Evolutionary conservation across 1,139 yeast species (phyloP).

Genomic region (Yamadazyma triangularis): DNA sequence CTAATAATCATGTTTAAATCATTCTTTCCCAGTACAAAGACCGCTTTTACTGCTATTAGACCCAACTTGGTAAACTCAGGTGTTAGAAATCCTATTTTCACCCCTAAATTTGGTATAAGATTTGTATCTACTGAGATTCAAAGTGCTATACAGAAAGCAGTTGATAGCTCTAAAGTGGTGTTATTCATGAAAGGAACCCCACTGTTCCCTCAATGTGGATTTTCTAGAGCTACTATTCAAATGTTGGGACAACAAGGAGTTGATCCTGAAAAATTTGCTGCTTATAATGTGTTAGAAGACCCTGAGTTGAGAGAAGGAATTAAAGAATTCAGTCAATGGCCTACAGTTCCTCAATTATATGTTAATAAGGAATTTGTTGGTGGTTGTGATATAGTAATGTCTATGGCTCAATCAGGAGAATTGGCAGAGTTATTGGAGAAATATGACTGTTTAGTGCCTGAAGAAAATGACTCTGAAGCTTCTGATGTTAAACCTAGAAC

Average conservation of each 20-base stretch:
- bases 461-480: conserved; percentile 40
- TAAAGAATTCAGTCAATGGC: conserved; percentile 95
- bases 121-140: conserved; percentile 73
- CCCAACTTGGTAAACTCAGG: not conserved
- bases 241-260: conserved; percentile 95
- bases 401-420: conserved; percentile 92
- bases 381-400: conserved; percentile 92
- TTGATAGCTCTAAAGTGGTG: conserved; percentile 87
- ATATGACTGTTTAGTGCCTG: conserved; percentile 76
- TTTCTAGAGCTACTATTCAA: conserved; percentile 91
- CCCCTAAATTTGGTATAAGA: conserved; percentile 30
- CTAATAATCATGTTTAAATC: conserved; percentile 4
- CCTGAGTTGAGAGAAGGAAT: conserved; percentile 88
- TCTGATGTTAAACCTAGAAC: conserved; percentile 41
- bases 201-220: conserved; percentile 97
- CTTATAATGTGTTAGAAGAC: conserved; percentile 94
- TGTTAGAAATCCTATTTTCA: too few relatives aligned
- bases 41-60: not conserved
- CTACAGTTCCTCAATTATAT: conserved; percentile 77
- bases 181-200: conserved; percentile 97
- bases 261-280: conserved; percentile 93
- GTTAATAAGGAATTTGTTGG: conserved; percentile 85
- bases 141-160: conserved; percentile 80
- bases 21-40: not conserved
- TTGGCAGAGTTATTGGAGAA: conserved; percentile 77